Evolutionary conservation across 495 filamentous ascomycete species (phyloP).

Genomic region (Penicillium flavigenum): DNA sequence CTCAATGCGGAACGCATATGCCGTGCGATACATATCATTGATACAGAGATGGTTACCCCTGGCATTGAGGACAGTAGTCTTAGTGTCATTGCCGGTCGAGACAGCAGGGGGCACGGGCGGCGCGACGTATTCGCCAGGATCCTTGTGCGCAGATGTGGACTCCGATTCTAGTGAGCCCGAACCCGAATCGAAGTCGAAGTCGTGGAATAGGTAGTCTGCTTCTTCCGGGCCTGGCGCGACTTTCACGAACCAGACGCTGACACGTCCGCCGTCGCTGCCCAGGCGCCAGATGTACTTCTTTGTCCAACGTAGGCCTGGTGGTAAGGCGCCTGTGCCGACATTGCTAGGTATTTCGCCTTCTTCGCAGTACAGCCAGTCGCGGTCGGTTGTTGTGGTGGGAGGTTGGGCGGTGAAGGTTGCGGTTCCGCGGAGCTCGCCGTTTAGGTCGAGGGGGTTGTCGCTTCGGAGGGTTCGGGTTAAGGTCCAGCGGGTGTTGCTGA

Average conservation of each 20-base stretch:
- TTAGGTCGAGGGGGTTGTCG: slow-evolving; percentile 43
- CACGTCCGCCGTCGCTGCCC: slow-evolving; percentile 23
- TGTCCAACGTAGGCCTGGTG: slow-evolving; percentile 38
- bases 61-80: slow-evolving; percentile 36
- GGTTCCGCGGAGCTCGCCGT: slow-evolving; percentile 41
- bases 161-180: neutral
- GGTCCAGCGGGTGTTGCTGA: slow-evolving; percentile 35
- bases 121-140: slow-evolving; percentile 23
- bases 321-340: slow-evolving; percentile 15
- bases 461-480: slow-evolving; percentile 45
- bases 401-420: slow-evolving; percentile 41
- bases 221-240: slow-evolving; percentile 34
- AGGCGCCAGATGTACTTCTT: slow-evolving; percentile 51
- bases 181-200: slow-evolving; percentile 35
- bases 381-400: slow-evolving; percentile 12
- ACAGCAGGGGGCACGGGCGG: slow-evolving; percentile 29
- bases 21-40: slow-evolving; percentile 52
- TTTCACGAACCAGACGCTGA: slow-evolving; percentile 52
- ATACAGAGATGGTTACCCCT: slow-evolving; percentile 48
- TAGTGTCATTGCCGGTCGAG: slow-evolving; percentile 15
- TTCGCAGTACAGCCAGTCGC: slow-evolving; percentile 47
- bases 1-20: slow-evolving; percentile 45
- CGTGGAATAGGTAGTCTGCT: slow-evolving; percentile 48
- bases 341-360: slow-evolving; percentile 42
- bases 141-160: neutral